Evolutionary conservation across 257 asterid species (phyloP), one percentile per base, ranked within the genome.

Genomic region (Primulina tabacum): DNA sequence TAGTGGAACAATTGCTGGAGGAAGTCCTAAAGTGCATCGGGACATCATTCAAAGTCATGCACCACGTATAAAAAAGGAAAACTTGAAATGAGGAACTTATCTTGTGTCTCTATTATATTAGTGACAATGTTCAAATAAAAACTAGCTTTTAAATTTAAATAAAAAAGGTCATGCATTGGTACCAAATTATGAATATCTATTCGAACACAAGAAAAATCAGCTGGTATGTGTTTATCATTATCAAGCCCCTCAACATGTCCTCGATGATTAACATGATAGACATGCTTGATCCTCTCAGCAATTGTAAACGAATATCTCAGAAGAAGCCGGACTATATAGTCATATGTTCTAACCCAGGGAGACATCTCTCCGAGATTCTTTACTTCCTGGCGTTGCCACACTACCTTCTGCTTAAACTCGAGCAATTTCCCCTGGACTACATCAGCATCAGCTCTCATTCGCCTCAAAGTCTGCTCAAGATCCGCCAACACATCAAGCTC

Each of bases 351-450:
- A 61, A 70, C 80, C 94, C 97, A 93, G 68, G 93, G 98, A 60
- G 98, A 88, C 84, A 82, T 87, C 59, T 90, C 95, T 16, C 80
- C 73, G 24, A 93, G 87, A 82, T 87, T 87, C 84, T 89, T 93
- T 77, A 90, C 97, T 78, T 93, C 95, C 76, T 81, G 90, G 8
- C 87, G 87, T 72, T 93, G 96, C 95, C 92, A 83, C 74, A 75
- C 60, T 28, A 93, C 90, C 77, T 89, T 93, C 84, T 87, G 94
- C 88, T 85, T 95, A 78, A 83, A 87, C 78, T 87, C 97, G 1
- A 87, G 85, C 76, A 90, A 53, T 69, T 83, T 86, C 64, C 83
- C 86, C 70, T 77, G 83, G 60, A 84, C 76, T 6, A 80, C 57
- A 59, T 74, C 80, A 7, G 82, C 82, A 70, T 92, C 86, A 38